Conservation (phyloP, 2,329 filamentous ascomycete genomes). For the Scorias spongiosa region DNA sequence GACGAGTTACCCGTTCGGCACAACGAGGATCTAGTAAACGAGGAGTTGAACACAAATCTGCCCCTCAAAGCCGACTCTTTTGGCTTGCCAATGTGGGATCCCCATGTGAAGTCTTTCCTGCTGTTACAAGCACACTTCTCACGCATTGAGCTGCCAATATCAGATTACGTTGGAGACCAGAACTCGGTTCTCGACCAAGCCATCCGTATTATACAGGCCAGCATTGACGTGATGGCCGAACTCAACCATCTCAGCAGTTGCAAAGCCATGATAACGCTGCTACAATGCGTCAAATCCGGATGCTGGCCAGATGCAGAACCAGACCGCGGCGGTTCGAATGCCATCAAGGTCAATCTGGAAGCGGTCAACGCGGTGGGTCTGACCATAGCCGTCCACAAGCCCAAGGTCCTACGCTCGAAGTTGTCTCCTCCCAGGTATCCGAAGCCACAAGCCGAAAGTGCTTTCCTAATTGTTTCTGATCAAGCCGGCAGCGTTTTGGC, state of each 20-base stretch:
- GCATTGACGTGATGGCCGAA: conserved; percentile 85
- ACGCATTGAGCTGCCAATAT: conserved; percentile 79
- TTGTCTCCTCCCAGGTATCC: conserved; percentile 84
- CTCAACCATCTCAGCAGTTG: conserved; percentile 67
- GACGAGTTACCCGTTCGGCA: conserved; percentile 95
- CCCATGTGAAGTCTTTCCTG: conserved; percentile 90
- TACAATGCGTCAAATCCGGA: conserved; percentile 86
- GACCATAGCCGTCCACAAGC: conserved; percentile 47
- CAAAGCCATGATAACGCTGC: conserved; percentile 64
- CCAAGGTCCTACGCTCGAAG: conserved; percentile 48
- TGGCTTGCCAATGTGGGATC: conserved; percentile 89
- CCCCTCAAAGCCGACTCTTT: conserved; percentile 50
- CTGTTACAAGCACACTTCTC: conserved; percentile 92
- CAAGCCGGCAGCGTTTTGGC: conserved; percentile 63
- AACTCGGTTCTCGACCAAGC: conserved; percentile 79
- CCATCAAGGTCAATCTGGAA: conserved; percentile 38
- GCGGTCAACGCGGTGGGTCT: conserved; percentile 48
- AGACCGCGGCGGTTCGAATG: conserved; percentile 27
- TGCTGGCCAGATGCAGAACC: conserved; percentile 77
- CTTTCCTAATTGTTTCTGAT: conserved; percentile 68
- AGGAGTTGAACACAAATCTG: conserved; percentile 68
- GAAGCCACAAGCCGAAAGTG: conserved; percentile 88
- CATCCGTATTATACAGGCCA: conserved; percentile 91
- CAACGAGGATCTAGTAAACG: conserved; percentile 96
- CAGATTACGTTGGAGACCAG: conserved; percentile 94